phyloP scores from a whole-genome alignment of 108 stramenopile species.

The Fragilaria crotonensis region DNA sequence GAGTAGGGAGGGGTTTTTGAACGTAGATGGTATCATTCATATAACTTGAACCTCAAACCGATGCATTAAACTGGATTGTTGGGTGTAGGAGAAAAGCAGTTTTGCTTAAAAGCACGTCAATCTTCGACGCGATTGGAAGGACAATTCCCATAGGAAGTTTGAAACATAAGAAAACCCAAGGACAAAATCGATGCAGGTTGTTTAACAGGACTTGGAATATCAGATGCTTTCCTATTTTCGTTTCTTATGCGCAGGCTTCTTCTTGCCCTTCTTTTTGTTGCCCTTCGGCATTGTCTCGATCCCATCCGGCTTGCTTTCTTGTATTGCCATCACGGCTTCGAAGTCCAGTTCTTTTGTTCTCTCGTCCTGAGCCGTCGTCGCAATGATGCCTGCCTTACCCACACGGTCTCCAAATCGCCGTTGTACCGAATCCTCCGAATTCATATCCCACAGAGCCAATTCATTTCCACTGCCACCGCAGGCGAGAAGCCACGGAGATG shows the following conservation, averaged over 20 bases:
- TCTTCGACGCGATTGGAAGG: no score
- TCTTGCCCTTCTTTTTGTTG: not conserved
- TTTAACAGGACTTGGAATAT: no score
- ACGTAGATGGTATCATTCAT: no score
- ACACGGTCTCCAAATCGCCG: constrained; percentile 59
- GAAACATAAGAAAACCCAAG: no score
- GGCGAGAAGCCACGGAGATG: constrained; percentile 81
- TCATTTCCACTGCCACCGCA: constrained; percentile 87
- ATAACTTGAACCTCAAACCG: no score
- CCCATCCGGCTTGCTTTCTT: not conserved
- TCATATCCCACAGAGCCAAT: constrained; percentile 91
- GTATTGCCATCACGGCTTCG: constrained; percentile 60
- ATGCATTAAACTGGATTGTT: no score
- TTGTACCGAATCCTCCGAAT: constrained; percentile 58
- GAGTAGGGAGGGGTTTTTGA: no score
- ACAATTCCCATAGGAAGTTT: no score
- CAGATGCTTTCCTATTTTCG: no score
- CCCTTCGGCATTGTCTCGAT: not conserved
- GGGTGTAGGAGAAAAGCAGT: no score
- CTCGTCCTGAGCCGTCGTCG: not conserved
- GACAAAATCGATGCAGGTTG: no score
- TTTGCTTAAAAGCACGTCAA: no score
- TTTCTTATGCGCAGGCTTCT: not conserved
- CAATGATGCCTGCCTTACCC: constrained; percentile 2
- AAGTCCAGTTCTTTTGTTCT: constrained; percentile 37